Evolutionary conservation across 495 filamentous ascomycete species (phyloP), one percentile per base, ranked within the genome.

Genomic region (Hyaloscypha bicolor): DNA sequence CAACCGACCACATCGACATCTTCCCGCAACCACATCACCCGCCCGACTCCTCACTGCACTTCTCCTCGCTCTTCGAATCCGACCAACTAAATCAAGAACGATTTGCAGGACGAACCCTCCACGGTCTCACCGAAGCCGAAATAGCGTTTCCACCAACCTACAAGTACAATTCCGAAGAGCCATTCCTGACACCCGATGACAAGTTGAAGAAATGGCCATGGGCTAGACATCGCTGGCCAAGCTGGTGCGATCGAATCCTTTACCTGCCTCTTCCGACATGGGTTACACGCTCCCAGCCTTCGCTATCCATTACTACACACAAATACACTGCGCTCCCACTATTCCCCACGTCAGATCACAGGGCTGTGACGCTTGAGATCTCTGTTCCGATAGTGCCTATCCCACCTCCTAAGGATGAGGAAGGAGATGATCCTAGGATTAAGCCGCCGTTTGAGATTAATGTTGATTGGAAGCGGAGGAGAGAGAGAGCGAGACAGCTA

Each of bases 181-280:
- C 83, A 30, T 81, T 81, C 60, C 65, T 82, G 5, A 75, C 80
- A 4, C 66, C 75, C 2, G 68, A 67, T 42, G 76, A 77, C 53
- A 79, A 86, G 12, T 33, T 70, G 3, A 59, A 57, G 2, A 78
- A 83, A 19, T 96, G 92, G 92, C 77, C 79, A 45, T 97, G 92
- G 86, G 88, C 92, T 30, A 79, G 76, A 55, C 88, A 92, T 72
- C 88, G 95, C 48, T 97, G 89, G 87, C 95, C 95, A 1, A 90
- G 90, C 73, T 99, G 95, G 94, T 96, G 92, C 68, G 95, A 99
- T 76, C 87, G 95, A 14, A 88, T 99, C 52, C 79, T 99, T 21
- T 97, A 87, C 72, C 81, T 93, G 16, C 85, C 88, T n/a, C 67
- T 85, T 14, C 86, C 88, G 6, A 64, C 75, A 14, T 87, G 85